Conservation (phyloP, 352 stramenopile genomes). For the Phytopythium oedochilum region DNA sequence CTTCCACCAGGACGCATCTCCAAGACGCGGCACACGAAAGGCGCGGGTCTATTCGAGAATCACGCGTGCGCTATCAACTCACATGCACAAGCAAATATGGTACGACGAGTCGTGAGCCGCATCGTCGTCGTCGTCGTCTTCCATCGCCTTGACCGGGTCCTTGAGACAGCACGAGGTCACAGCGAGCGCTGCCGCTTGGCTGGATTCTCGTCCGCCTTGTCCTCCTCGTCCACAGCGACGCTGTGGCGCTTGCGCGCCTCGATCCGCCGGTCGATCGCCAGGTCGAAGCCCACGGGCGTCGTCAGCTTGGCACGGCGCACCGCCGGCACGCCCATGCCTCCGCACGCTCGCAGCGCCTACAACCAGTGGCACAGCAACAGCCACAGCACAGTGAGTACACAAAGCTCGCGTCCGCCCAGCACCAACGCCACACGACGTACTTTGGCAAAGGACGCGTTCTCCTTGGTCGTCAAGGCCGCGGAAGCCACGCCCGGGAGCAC, state of each 20-base stretch:
- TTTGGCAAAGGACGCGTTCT: slow-evolving; percentile 31
- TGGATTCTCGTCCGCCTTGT: neutral
- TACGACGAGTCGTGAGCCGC: neutral
- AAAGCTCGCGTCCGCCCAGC: no score
- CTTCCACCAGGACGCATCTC: no score
- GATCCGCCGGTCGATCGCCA: slow-evolving; percentile 42
- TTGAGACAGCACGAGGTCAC: neutral
- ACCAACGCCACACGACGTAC: no score
- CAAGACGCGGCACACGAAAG: neutral
- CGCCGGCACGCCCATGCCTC: slow-evolving; percentile 59
- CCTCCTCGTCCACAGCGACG: slow-evolving; percentile 9
- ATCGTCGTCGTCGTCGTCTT: neutral
- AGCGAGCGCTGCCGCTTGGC: slow-evolving; percentile 2
- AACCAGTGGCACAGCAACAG: neutral
- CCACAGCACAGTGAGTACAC: no score
- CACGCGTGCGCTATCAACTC: neutral
- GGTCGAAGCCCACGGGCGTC: slow-evolving; percentile 55
- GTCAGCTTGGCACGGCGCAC: slow-evolving; percentile 66
- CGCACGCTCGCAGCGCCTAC: slow-evolving; percentile 51
- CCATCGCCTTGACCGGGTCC: neutral
- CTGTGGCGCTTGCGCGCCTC: slow-evolving; percentile 23
- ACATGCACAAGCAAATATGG: neutral
- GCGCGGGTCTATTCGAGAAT: neutral
- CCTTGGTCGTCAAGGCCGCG: slow-evolving; percentile 16
- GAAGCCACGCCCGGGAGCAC: slow-evolving; percentile 11